Evolutionary conservation across 257 asterid genomes (phyloP).

Genomic region (Plantago elongata): DNA sequence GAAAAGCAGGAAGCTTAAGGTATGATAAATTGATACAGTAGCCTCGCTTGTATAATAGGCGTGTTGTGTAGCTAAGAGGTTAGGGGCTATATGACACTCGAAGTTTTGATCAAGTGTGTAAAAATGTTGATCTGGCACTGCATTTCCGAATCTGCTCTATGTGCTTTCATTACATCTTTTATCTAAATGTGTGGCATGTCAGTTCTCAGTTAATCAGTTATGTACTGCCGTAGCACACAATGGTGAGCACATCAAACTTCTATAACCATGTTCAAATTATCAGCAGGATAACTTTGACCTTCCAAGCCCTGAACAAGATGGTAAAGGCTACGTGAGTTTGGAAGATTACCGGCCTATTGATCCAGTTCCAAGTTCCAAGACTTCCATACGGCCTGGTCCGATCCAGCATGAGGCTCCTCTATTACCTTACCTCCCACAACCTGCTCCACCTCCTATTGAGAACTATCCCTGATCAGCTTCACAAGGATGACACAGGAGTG

Average conservation of each 20-base stretch:
- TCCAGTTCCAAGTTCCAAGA: conserved; percentile 78
- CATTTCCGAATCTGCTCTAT: too few species aligned
- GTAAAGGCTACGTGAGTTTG: conserved; percentile 22
- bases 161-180: too few species aligned
- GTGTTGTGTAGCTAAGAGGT: too few species aligned
- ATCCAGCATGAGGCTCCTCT: conserved; percentile 84
- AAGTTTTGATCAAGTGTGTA: too few species aligned
- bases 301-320: conserved; percentile 6
- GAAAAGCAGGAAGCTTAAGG: conserved; percentile 60
- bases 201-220: too few species aligned
- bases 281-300: conserved; percentile 25
- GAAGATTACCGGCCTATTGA: conserved; percentile 74
- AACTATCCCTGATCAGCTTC: conserved; percentile 12
- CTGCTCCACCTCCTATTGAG: conserved; percentile 55
- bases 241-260: too few species aligned
- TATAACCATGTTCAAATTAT: not conserved
- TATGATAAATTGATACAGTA: conserved; percentile 15
- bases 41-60: too few species aligned
- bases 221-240: too few species aligned
- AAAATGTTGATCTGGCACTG: too few species aligned
- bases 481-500: not conserved
- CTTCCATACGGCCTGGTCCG: conserved; percentile 62
- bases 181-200: too few species aligned
- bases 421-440: conserved; percentile 73
- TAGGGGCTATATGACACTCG: too few species aligned